Conservation (phyloP, 495 filamentous ascomycete species). For the Penicillium paradoxum region DNA sequence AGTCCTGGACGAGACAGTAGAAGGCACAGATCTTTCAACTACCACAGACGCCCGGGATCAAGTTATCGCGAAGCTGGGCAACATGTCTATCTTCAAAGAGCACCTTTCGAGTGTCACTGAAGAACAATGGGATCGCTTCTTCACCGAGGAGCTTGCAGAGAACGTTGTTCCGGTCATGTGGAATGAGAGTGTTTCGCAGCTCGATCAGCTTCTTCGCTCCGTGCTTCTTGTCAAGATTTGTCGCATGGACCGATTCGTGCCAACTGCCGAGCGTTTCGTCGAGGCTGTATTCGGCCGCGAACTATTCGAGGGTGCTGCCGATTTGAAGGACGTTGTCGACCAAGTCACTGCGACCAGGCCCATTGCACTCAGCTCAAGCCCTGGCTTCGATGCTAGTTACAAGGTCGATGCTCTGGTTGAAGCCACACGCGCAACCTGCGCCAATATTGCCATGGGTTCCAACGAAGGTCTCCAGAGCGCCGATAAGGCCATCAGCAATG, state of each 20-base stretch:
- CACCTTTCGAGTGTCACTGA: slow-evolving; percentile 56
- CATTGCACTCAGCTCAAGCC: slow-evolving; percentile 86
- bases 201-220: slow-evolving; percentile 76
- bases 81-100: slow-evolving; percentile 69
- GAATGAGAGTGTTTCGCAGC: slow-evolving; percentile 56
- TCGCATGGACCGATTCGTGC: slow-evolving; percentile 91
- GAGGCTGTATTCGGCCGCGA: slow-evolving; percentile 82
- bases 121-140: slow-evolving; percentile 72
- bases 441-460: slow-evolving; percentile 98
- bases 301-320: slow-evolving; percentile 73
- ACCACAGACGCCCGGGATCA: slow-evolving; percentile 59
- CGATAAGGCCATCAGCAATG: slow-evolving; percentile 91
- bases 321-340: slow-evolving; percentile 76
- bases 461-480: slow-evolving; percentile 87
- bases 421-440: slow-evolving; percentile 71
- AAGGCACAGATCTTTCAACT: slow-evolving; percentile 74
- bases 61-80: slow-evolving; percentile 61
- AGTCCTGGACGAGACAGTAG: slow-evolving; percentile 72
- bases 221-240: slow-evolving; percentile 90
- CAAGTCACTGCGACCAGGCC: slow-evolving; percentile 82
- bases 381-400: slow-evolving; percentile 97
- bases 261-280: slow-evolving; percentile 83
- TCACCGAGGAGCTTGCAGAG: slow-evolving; percentile 82
- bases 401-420: slow-evolving; percentile 96
- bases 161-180: slow-evolving; percentile 75